Base-by-base conservation (phyloP, 179 eudicot species). In the Heliamphora pulchella region DNA sequence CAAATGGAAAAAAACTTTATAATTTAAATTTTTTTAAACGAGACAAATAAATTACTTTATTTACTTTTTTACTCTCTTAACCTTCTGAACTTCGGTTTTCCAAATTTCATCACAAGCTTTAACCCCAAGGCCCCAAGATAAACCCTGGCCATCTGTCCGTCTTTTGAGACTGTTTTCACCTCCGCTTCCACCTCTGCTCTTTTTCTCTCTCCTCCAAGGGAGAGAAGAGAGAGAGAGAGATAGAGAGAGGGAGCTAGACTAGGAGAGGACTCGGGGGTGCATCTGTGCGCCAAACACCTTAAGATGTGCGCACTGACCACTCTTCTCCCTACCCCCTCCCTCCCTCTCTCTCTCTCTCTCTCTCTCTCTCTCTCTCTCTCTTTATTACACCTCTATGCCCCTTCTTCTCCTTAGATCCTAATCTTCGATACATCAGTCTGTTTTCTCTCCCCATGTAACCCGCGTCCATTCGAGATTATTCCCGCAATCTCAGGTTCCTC, bases 291-390 rank as follows among this genome's bases (percentile, higher is more conserved):
- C 59, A 48, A 47, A 63, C 79, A 17, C 71, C 79, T 62, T 5
- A 76, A 10, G 3, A 15, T 59, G 51, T 41, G 68, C 78, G 48
- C 78, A 44, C 78, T 13, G 51, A 43, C 78, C 22, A 17, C 78
- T 59, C 78, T 75, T 50, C 15, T 43, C 78, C 20, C 47, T 22
- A 31, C 31, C 31, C 31, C 31, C 31, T 31, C 31, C 31, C 31
- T 0, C 31, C 0, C 31, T 31, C 31, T 31, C 31, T 31, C 31
- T 31, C 31, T 31, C 31, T 31, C 31, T 31, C 31, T 31, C 31
- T 31, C 31, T 31, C 31, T 31, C 31, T 31, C 31, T 31, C 31
- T 31, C 31, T 31, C 31, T 31, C 31, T 31, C 31, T 31, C 31
- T 31, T 31, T 31, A 31, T 31, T 31, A 31, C 31, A 31, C 31